Evolutionary conservation across 495 filamentous ascomycete species (phyloP), one percentile per base, ranked within the genome.

Genomic region (Daldinia grandis): DNA sequence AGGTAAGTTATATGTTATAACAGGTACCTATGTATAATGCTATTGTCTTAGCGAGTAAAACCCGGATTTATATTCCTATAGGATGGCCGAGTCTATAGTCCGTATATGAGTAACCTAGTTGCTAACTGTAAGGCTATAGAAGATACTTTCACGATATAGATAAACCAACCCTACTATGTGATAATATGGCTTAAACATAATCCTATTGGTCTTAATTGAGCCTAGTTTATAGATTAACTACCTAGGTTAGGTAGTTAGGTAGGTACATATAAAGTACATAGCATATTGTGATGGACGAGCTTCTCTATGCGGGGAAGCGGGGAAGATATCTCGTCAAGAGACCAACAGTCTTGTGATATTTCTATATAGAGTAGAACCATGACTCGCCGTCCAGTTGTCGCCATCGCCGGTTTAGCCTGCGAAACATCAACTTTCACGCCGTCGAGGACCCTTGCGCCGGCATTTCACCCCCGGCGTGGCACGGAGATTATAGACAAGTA

Each of bases 361-460:
- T 3, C 12, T 38, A 28, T 4, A 37, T 15, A 49, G 5, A 15
- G 12, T n/a, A 19, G 31, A 40, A 56, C 1, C 6, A 78, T 80
- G 78, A 42, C 66, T 15, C 28, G 40, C 17, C 81, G 76, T 21
- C 86, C 85, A 4, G 72, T 84, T 21, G 84, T 88, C 50, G 85
- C 81, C 3, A 82, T 88, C 42, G 86, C 86, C 8, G 86, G 86
- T 21, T 78, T 88, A 6, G 85, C 85, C 54, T 87, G 85, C 63
- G 86, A 88, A 72, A 87, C 84, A 5, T 88, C 86, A 9, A 83
- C 78, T 8, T 87, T 88, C 65, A 83, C 85, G 5, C 85, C 86
- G 27, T 83, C 85, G 1, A 78, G 82, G 17, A 88, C 86, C 1
- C 64, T 76, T 0, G 84, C 84, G 4, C 76, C 81, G 10, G 86